Evolutionary conservation across 768 basidiomycete species (phyloP).

Genomic region (Amanita inopinata): DNA sequence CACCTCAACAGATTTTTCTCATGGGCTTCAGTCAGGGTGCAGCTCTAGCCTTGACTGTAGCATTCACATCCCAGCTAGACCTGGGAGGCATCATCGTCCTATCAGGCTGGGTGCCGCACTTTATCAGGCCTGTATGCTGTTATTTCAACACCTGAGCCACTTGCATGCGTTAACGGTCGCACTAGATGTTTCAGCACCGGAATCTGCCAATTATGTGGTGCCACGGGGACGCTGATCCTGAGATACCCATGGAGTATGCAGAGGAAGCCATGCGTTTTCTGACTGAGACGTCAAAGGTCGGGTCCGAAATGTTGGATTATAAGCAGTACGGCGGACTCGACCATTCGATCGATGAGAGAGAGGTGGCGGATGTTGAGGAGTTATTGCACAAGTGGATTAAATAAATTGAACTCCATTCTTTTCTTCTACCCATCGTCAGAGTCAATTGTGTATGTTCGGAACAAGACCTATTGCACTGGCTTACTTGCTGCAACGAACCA

Average conservation of each 20-base stretch:
- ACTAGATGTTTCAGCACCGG: conserved; percentile 12
- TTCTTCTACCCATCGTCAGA: no score
- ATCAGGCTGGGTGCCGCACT: conserved; percentile 28
- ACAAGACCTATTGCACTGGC: no score
- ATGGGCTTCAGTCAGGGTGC: conserved; percentile 32
- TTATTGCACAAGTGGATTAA: not conserved
- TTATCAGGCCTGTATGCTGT: conserved; percentile 2
- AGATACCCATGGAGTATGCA: conserved; percentile 23
- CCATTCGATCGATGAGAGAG: conserved; percentile 18
- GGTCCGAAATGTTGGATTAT: conserved; percentile 10
- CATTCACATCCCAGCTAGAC: conserved; percentile 22
- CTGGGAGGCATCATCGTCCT: conserved; percentile 27
- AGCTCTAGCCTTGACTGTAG: conserved; percentile 21
- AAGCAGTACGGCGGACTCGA: conserved; percentile 16
- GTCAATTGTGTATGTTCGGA: no score
- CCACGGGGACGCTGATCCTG: conserved; percentile 23
- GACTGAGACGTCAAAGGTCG: conserved; percentile 13
- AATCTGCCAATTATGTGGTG: conserved; percentile 27
- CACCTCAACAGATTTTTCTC: conserved; percentile 21
- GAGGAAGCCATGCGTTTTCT: conserved; percentile 22
- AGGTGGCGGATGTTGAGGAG: conserved; percentile 16
- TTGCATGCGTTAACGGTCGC: not conserved
- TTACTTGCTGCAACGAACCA: not conserved
- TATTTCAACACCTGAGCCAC: not conserved
- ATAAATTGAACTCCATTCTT: no score